These are phyloP conservation scores for Aspergillus novoparasiticus DNA, from an alignment of 2,329 filamentous ascomycete species.

Conservation along the genomic window DNA sequence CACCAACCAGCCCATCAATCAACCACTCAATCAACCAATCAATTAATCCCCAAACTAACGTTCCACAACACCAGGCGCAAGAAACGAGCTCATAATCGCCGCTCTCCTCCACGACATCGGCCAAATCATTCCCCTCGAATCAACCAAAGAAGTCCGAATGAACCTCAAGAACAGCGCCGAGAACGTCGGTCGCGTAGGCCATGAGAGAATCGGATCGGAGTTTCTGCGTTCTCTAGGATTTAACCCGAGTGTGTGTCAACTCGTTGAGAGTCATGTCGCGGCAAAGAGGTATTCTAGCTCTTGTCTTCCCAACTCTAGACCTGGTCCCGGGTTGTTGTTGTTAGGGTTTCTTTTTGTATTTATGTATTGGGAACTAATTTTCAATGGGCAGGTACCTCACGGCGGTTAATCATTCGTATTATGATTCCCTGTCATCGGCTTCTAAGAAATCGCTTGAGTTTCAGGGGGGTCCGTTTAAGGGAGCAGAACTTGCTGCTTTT, in stretches of 20 bases:
- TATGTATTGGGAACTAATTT: no score
- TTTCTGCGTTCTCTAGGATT: constrained; percentile 40
- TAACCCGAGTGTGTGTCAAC: constrained; percentile 36
- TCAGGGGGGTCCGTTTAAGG: constrained; percentile 41
- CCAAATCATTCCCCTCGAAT: constrained; percentile 42
- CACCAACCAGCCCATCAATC: neutral
- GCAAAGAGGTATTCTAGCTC: constrained; percentile 33
- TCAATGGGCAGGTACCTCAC: constrained; percentile 36
- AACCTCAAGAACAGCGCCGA: constrained; percentile 27
- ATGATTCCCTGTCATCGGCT: constrained; percentile 37
- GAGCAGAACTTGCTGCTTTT: constrained; percentile 32
- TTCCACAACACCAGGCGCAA: constrained; percentile 16
- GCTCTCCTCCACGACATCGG: constrained; percentile 48
- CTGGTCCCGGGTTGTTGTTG: no score
- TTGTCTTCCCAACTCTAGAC: neutral
- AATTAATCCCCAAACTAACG: neutral
- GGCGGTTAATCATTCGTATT: constrained; percentile 36
- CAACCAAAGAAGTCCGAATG: constrained; percentile 32
- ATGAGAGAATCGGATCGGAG: constrained; percentile 42
- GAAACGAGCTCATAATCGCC: constrained; percentile 35
- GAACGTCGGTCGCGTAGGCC: constrained; percentile 41
- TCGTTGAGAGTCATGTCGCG: constrained; percentile 44
- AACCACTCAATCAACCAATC: no score
- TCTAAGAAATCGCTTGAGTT: constrained; percentile 42
- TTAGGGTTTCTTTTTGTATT: no score